Base-by-base conservation (phyloP, 495 filamentous ascomycete genomes). In the Penicillium diatomitis region DNA sequence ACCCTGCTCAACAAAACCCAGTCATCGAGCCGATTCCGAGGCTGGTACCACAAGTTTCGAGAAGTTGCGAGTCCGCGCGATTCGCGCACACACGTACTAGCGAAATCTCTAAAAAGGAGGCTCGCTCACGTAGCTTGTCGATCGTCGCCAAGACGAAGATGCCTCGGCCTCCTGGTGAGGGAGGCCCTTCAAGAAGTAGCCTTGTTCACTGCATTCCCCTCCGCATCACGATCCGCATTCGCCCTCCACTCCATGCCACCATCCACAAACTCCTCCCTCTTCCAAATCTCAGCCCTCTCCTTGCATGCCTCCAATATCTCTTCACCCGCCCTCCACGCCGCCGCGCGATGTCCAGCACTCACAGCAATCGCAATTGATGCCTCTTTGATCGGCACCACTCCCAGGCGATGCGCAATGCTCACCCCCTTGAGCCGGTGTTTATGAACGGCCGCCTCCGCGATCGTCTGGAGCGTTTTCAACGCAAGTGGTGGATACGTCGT, bases 361-460 rank as follows among this genome's bases (percentile, higher is more conserved):
- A 97, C 87, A 6, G 88, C 88, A 63, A 98, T 88, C 50, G 91
- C 70, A 55, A 98, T 91, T 56, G 88, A 94, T 61, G 95, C 90
- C 66, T 97, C 90, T 5, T 81, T 82, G 36, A 98, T 81, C 3
- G 88, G 88, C 4, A 95, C 90, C 10, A 75, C 70, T 0, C 92
- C 92, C 6, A 98, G 73, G n/a, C 92, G 77, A 66, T 98, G 92
- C 40, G 85, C 73, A 60, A 97, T 87, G 37, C 81, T 78, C 44
- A 97, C 83, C 0, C 79, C 82, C 27, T 72, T 71, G 4, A 96
- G 73, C 1, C 56, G 62, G 60, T 95, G 79, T 52, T 79, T 81
- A 20, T 57, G 41, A 3, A 73, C 68, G 3, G 90, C 65, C 3
- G 68, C 55, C 37, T 68, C 64, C 47, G 83, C 85, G 57, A 98